Base-by-base conservation (phyloP, 129 eudicot species). In the Helianthus annuus region DNA sequence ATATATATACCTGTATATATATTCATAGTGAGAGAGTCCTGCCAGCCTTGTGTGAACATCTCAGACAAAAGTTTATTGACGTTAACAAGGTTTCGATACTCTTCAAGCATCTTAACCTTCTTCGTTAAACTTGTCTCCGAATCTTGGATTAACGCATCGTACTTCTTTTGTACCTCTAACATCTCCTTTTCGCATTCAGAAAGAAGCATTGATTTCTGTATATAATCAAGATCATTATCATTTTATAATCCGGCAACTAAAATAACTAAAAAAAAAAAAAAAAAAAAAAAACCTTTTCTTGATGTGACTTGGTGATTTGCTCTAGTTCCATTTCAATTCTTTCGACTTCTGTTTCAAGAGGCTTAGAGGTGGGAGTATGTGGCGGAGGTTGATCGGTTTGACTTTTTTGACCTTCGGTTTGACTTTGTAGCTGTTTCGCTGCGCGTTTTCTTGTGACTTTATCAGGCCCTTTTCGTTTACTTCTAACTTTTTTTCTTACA, bases 171-270 rank as follows among this genome's bases (percentile, higher is more conserved):
- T 49, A 85, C 38, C 76, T 75, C 83, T 15, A 76, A 74, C 10
- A 83, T 69, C 84, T 85, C 89, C 48, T 75, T 82, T 36, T 81
- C 86, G 67, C 81, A 65, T 40, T 85, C 89, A 66, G 85, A 74
- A 54, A 66, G 63, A 13, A 86, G 68, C 72, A 51, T 74, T 55
- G 42, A 59, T 70, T 74, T 80, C 97, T 91, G 42, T 70, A 71
- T 15, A 59, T 64, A 53, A 42, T 73, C 57, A 61, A 48, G 51
- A 36, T 53, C 5, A 0, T 56, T 14, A 56, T 16, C 10, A 36
- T 36, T 3, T 36, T 3, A 36, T 36, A 36, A 39, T 27, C 13
- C 24, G 11, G 52, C 9, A 51, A 70, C 36, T n/a, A 4, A 63
- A 12, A 2, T 15, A 46, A 29, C 24, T 29, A 22, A 8, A 36